Conservation (phyloP, 2,329 filamentous ascomycete species). For the Onygenales sp. region DNA sequence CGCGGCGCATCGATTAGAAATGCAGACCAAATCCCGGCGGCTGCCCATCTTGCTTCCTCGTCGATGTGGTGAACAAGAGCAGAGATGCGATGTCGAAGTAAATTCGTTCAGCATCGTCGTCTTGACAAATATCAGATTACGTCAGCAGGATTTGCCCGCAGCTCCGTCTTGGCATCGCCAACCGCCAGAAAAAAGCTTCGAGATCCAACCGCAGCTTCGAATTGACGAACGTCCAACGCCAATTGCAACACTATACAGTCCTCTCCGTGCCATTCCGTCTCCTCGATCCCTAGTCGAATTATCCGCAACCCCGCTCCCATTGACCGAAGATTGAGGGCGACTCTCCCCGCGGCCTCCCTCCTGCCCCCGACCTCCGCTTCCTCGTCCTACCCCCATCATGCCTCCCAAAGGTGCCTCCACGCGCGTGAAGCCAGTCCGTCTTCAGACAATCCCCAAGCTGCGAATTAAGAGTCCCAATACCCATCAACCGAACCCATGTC, state of each 20-base stretch:
- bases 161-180: neutral
- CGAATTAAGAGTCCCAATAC: slow-evolving; percentile 54
- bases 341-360: neutral
- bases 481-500: slow-evolving; percentile 53
- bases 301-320: too few species aligned
- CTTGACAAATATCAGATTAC: neutral
- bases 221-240: neutral
- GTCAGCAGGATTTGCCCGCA: neutral
- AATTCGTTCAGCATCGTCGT: neutral
- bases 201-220: neutral
- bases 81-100: neutral
- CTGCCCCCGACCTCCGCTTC: neutral
- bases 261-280: too few species aligned
- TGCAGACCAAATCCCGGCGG: neutral
- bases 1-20: slow-evolving; percentile 1
- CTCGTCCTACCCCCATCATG: slow-evolving; percentile 23
- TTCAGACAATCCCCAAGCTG: slow-evolving; percentile 44
- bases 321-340: too few species aligned
- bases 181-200: neutral
- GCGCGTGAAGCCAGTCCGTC: slow-evolving; percentile 34
- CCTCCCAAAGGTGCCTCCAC: slow-evolving; percentile 35
- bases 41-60: too few species aligned
- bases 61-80: neutral
- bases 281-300: too few species aligned
- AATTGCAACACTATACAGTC: neutral